A percentile compares a stretch with the other conserved stretches of the same genome.
These are phyloP conservation scores for Leccinum longicurvipes DNA, from an alignment of 768 basidiomycete species.

Conservation along the genomic window DNA sequence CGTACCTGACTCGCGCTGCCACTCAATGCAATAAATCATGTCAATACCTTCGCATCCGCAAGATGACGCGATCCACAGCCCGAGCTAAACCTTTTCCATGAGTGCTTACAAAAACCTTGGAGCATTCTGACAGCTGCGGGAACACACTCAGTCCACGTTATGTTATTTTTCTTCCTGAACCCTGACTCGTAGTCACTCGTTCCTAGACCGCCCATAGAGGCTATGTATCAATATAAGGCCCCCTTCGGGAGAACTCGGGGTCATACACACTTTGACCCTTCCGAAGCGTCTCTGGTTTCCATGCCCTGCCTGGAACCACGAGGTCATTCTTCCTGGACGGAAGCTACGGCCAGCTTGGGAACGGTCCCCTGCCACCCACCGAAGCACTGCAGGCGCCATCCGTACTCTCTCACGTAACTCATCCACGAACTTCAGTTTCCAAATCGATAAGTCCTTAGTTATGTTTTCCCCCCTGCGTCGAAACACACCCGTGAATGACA, in stretches of 20 bases:
- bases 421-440: conserved; percentile 1
- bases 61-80: not conserved
- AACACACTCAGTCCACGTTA: not conserved
- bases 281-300: conserved; percentile 9
- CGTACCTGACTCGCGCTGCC: not conserved
- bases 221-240: not conserved
- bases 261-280: not conserved
- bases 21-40: not conserved
- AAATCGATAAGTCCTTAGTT: conserved; percentile 6
- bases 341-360: conserved; percentile 13
- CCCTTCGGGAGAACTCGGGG: conserved; percentile 16
- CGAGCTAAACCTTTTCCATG: not conserved
- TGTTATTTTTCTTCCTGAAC: not conserved
- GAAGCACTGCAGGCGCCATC: conserved; percentile 3
- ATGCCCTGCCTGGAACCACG: conserved; percentile 9
- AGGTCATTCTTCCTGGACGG: conserved; percentile 15
- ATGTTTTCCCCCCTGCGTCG: conserved; percentile 1
- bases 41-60: not conserved
- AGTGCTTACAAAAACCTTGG: not conserved
- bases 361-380: conserved; percentile 11
- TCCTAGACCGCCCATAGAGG: conserved; percentile 1
- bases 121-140: not conserved
- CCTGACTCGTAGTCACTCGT: not conserved
- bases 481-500: not conserved
- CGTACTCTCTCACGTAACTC: conserved; percentile 1